Conservation (phyloP, 2,329 filamentous ascomycete species). For the Fusarium sp. region DNA sequence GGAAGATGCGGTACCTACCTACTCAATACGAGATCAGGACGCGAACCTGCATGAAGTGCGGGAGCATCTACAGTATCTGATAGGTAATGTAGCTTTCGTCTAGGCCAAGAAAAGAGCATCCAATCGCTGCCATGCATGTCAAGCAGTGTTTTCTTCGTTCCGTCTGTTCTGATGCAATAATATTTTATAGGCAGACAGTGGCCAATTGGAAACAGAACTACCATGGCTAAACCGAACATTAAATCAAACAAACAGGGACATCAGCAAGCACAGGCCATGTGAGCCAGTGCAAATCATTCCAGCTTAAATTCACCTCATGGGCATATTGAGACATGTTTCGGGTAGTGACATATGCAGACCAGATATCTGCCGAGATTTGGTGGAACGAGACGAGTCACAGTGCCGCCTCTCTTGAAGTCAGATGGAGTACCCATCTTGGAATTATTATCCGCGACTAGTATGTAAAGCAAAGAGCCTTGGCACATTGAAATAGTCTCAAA, state of each 20-base stretch:
- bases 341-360: conserved; percentile 16
- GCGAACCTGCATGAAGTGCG: conserved; percentile 29
- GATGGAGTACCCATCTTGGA: not conserved
- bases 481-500: not conserved
- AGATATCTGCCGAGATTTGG: not conserved
- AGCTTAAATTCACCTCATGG: not conserved
- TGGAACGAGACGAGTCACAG: conserved; percentile 15
- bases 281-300: not conserved
- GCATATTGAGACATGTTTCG: conserved; percentile 31
- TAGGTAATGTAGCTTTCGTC: not conserved
- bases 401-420: conserved; percentile 7
- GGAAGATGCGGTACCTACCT: not conserved
- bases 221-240: conserved; percentile 1
- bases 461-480: not conserved
- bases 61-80: not conserved
- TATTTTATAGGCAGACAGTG: not conserved
- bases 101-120: not conserved
- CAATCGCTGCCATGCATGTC: not conserved
- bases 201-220: conserved; percentile 8
- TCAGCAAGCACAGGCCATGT: not conserved
- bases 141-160: conserved; percentile 1
- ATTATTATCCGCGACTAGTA: not conserved
- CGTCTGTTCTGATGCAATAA: not conserved
- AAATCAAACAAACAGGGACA: not conserved
- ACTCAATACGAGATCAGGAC: conserved; percentile 23